Evolutionary conservation across 371 early-diverging fungal genomes (phyloP), one percentile per base, ranked within the genome.

Genomic region (Actinomortierella wolfii): DNA sequence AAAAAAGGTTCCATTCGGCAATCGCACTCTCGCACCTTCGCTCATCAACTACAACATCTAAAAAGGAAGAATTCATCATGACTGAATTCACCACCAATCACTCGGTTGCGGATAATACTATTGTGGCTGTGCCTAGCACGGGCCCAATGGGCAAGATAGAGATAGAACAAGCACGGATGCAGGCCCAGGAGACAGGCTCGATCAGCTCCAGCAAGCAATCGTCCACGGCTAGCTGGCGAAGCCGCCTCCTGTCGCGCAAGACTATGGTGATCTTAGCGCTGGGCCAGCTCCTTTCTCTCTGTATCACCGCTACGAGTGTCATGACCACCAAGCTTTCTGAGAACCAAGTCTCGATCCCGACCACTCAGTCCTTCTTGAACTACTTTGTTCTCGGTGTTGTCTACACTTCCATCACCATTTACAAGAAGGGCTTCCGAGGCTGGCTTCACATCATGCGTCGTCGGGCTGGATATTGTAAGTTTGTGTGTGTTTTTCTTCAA

Each of bases 221-320:
- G 34, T 6, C 34, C 34, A 34, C 34, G 34, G 34, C 11, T 34
- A 11, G 34, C 34, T 34, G 34, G 34, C 34, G 34, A 34, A 11
- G 7, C 34, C 34, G 41, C 41, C 47, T 65, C 46, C 45, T 18
- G 39, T 50, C 71, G 3, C 58, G 51, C 41, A 28, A 57, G n/a
- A 68, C 78, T 54, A 11, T 78, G 51, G 28, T 45, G 13, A 79
- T 82, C 46, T 59, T 87, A 11, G 49, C 67, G 0, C 57, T 88
- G 15, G 89, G 89, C 18, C 89, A 89, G 71, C 52, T 89, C 1
- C 70, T 91, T 18, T 83, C 92, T 2, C 76, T 92, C 18, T 92
- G 91, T 59, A 89, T 91, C 55, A 89, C 91, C 2, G 80, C 84
- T 14, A 89, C 89, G 18, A 84, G 81, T 7, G 82, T 88, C 6